Base-by-base conservation (phyloP, 257 asterid species). In the Paulownia fortunei region DNA sequence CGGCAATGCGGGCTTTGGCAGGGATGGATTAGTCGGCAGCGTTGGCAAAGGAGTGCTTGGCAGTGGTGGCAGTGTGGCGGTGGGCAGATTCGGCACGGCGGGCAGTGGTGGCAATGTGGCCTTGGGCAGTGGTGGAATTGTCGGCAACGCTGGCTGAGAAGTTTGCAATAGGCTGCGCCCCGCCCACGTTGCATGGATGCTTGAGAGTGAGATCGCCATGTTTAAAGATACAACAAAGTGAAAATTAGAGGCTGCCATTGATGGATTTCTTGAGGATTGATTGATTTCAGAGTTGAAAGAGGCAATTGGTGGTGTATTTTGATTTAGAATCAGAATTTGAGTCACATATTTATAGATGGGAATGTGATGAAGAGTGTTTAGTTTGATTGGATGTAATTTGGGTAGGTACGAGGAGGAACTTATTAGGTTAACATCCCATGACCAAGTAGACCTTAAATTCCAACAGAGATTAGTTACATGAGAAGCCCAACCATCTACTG, bases 131-230 rank as follows among this genome's bases (percentile, higher is more conserved):
- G n/a, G n/a, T n/a, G n/a, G n/a, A n/a, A n/a, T n/a, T n/a, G n/a
- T n/a, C n/a, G n/a, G n/a, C n/a, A n/a, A n/a, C n/a, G n/a, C n/a
- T n/a, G n/a, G n/a, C n/a, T 37, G 80, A 52, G 69, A 23, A 27
- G 63, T 34, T 72, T 79, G 83, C 74, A 72, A 19, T 54, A 64
- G 73, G 51, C 27, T 44, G 32, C 62, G 79, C 2, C 74, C 75
- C 26, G 79, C 82, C 27, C 15, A 7, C 23, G 9, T 64, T 64
- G 21, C 8, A 4, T 63, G 52, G 36, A 63, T 23, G 21, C 60
- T 52, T 44, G 79, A 73, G 39, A 72, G 24, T 39, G 74, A 47
- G 26, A 79, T 42, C 2, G 24, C 71, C 52, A 77, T n/a, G n/a
- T n/a, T n/a, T n/a, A n/a, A n/a, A n/a, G n/a, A n/a, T n/a, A n/a